These are phyloP conservation scores for Aphanocladium album DNA, from an alignment of 2,329 filamentous ascomycete genomes.

Conservation along the genomic window DNA sequence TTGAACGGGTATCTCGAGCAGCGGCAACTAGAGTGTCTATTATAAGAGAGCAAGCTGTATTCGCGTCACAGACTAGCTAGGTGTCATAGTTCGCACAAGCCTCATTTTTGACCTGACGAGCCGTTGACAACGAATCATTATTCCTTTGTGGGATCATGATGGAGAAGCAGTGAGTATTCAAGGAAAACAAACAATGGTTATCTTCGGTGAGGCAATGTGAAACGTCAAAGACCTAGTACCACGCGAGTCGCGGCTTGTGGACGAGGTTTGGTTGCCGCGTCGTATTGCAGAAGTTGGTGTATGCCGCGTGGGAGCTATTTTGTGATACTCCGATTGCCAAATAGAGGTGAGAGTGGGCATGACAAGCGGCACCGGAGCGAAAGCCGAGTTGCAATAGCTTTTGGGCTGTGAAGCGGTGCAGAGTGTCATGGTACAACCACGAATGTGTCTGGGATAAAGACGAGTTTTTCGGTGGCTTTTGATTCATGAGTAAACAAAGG, in stretches of 20 bases:
- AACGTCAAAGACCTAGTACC: background rate
- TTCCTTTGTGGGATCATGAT: background rate
- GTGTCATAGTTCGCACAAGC: background rate
- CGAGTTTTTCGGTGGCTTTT: no score
- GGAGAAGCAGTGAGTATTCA: background rate
- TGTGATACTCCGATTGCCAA: background rate
- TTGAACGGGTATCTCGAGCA: background rate
- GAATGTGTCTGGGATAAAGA: no score
- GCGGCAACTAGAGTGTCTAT: background rate
- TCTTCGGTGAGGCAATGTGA: conserved; percentile 4
- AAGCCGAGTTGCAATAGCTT: no score
- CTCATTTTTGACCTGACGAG: background rate
- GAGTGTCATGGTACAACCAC: no score
- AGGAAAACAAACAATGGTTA: background rate
- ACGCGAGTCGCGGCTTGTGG: background rate
- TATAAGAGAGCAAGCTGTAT: background rate
- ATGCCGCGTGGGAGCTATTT: background rate
- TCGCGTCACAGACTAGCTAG: background rate
- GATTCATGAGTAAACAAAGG: no score
- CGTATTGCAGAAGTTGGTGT: background rate
- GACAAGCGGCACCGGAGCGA: no score
- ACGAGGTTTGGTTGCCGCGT: background rate
- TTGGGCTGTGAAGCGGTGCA: no score
- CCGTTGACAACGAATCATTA: background rate
- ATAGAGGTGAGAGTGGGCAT: background rate